Base-by-base conservation (phyloP, 2,329 filamentous ascomycete genomes). In the Dactylellina drechsleri region DNA sequence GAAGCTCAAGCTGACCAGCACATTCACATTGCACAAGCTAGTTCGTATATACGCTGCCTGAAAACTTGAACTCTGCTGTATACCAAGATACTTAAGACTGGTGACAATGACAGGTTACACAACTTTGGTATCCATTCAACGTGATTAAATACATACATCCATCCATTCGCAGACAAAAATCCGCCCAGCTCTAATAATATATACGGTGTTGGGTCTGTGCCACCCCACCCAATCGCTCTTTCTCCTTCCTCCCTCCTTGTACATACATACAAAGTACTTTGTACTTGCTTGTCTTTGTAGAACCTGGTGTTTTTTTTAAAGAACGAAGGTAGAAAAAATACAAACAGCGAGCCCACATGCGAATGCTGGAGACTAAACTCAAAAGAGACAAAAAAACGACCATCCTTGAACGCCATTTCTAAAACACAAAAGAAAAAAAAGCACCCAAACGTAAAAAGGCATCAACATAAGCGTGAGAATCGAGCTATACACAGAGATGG, bases 351-450 rank as follows among this genome's bases (percentile, higher is more conserved):
- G 58, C 52, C 16, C 43, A 49, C 23, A 60, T 65, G 45, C 45
- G 49, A 28, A 28, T 28, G 26, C 26, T 28, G 3, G 26, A 28
- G 26, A 28, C 26, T 28, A 28, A 7, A 28, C 26, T 28, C 3
- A 28, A 28, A 28, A 3, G 26, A 28, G 26, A 28, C 36, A 28
- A 65, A 65, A 57, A 56, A 36, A 20, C 65, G 56, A 52, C 31
- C 43, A 20, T n/a, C 50, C 41, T 54, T 53, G 23, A 72, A 72
- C 67, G 67, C 67, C 67, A n/a, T n/a, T 20, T 50, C 59, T 53
- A 59, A 65, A 56, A 47, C 54, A 45, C 41, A 45, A 45, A 45
- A 45, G 13, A 45, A 45, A 13, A 45, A 16, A 50, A 10, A 50
- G 23, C 20, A 36, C 23, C 50, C 26, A 3, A 28, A 28, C 26